Percentiles rank a stretch among this genome's conserved stretches.
Conservation (phyloP, 2,329 filamentous ascomycete species). For the Colletotrichum camelliae region DNA sequence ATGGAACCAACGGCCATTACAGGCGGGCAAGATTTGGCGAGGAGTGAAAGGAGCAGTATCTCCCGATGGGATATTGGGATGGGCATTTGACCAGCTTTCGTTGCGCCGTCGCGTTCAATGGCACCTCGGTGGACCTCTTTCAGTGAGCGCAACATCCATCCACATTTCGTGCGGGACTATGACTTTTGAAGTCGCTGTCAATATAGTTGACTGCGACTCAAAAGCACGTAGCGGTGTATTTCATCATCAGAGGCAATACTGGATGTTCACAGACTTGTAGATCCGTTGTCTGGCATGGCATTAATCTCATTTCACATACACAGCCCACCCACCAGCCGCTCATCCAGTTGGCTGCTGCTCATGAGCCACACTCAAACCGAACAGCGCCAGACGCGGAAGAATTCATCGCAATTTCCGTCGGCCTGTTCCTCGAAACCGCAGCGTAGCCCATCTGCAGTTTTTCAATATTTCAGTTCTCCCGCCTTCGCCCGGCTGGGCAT, state of each 20-base stretch:
- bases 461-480: not conserved
- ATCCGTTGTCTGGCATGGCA: not conserved
- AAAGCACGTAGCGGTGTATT: not conserved
- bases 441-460: not conserved
- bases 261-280: not conserved
- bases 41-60: not conserved
- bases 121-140: not conserved
- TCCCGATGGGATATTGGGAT: not conserved
- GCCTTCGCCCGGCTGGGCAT: constrained; percentile 17
- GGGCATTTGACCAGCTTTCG: not conserved
- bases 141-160: not conserved
- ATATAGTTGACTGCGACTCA: not conserved
- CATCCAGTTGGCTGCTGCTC: not conserved
- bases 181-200: not conserved
- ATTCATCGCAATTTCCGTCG: not conserved
- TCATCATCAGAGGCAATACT: not conserved
- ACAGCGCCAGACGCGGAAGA: not conserved
- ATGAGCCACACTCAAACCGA: not conserved
- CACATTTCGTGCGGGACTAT: not conserved
- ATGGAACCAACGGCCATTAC: not conserved
- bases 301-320: not conserved
- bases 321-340: not conserved
- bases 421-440: not conserved
- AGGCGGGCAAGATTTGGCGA: not conserved
- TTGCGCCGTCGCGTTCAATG: not conserved